Base-by-base conservation (phyloP, 306 rosid genomes). In the Medicago arabica region DNA sequence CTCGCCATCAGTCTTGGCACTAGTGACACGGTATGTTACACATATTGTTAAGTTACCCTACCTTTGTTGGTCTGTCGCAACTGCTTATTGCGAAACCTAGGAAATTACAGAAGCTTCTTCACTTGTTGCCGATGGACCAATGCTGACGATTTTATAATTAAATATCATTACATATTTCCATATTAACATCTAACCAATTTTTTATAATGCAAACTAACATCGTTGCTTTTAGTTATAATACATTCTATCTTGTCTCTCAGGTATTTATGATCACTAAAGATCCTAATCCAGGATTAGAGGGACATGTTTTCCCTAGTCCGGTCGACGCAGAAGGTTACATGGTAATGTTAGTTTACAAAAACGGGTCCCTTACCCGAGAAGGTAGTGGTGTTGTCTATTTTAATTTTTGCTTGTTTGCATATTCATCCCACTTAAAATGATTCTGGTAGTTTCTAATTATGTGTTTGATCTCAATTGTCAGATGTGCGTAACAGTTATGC, bases 261-360 rank as follows among this genome's bases (percentile, higher is more conserved):
- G 93, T 92, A 36, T 92, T 92, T 51, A 93, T 93, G 88, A 95
- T 92, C 78, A 86, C 97, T 17, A 83, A 77, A 69, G 93, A 95
- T 80, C 91, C 95, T 75, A 87, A 88, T 74, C 99, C 99, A 34
- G 86, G 96, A 70, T 67, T 95, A 79, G 99, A 92, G 83, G 99
- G 99, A 50, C 93, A 95, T 75, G 93, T 92, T 75, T 95, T 95
- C 73, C 97, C 99, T 28, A 95, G 83, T 78, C 99, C 97, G 41
- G 99, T 95, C 68, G 97, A 95, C 82, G 74, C 84, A 13, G 89
- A 88, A 62, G 89, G 89, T 77, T 95, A 89, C 87, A 92, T 95
- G 99, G 97, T 92, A 67, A 95, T 95, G 99, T 46, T 95, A 86
- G 90, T 86, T 3, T 95, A 95, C 92, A 92, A 95, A 89, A 95